phyloP scores from a whole-genome alignment of 1,139 yeast species.

The Yamadazyma dendronema region DNA sequence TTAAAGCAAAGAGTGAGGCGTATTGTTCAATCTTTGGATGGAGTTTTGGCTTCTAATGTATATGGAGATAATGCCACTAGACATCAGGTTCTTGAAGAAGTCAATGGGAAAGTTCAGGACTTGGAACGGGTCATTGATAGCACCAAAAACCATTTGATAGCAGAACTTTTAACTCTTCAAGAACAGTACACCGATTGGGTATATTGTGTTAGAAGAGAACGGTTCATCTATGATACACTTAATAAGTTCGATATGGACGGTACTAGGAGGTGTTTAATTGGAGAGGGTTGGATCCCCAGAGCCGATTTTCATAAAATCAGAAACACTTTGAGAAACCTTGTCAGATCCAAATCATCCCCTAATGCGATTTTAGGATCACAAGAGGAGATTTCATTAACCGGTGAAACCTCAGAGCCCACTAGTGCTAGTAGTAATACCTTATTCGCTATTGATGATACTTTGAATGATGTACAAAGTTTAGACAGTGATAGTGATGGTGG shows the following conservation, averaged over 20 bases:
- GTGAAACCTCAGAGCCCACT: not conserved
- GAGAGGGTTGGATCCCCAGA: conserved; percentile 95
- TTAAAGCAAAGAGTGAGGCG: conserved; percentile 65
- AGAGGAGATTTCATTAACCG: conserved; percentile 22
- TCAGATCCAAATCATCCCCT: conserved; percentile 20
- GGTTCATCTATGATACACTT: conserved; percentile 68
- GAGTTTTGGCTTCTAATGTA: conserved; percentile 63
- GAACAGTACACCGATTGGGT: conserved; percentile 41
- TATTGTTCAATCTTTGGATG: conserved; percentile 83
- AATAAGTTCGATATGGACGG: conserved; percentile 83
- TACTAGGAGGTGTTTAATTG: conserved; percentile 82
- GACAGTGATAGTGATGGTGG: conserved; percentile 22
- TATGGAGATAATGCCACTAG: conserved; percentile 55
- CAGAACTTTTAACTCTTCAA: conserved; percentile 73
- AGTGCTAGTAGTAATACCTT: conserved; percentile 29
- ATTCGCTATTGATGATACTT: conserved; percentile 49
- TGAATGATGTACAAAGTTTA: conserved; percentile 24
- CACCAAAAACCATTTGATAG: conserved; percentile 65
- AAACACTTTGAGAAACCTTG: conserved; percentile 24
- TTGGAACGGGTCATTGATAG: conserved; percentile 58
- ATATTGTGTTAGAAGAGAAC: conserved; percentile 62
- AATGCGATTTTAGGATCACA: conserved; percentile 15
- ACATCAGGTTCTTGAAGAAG: conserved; percentile 54
- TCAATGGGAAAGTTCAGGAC: conserved; percentile 52
- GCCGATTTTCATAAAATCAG: conserved; percentile 27